Evolutionary conservation across 305 asterid species (phyloP), one percentile per base, ranked within the genome.

Genomic region (Stenogyne calaminthoides): DNA sequence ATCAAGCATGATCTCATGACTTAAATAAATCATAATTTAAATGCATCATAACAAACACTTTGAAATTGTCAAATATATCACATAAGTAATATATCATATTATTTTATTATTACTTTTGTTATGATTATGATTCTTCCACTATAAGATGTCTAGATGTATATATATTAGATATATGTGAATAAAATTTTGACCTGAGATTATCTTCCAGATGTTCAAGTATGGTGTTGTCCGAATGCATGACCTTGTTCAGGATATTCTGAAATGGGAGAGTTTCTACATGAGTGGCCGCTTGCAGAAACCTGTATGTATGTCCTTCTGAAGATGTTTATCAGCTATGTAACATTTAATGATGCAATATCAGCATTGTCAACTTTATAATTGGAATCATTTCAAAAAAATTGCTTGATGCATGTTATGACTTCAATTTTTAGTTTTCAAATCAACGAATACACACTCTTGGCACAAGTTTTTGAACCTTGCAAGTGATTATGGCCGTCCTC

Each of bases 241-340:
- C 78, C 83, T 94, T 72, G 81, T 89, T 72, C 84, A 81, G 73
- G 97, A 94, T 71, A 78, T 91, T 54, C 51, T 77, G 72, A 83
- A 78, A 40, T 91, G 98, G 98, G 83, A 89, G 72, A 88, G 84
- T 73, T 89, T 91, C 73, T 94, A 94, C 78, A 76, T 91, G 59
- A 84, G 97, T 72, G 97, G 97, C 52, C 98, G 98, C 72, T 71
- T 91, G 80, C 97, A 91, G 80, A 94, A 91, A 85, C 98, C 97
- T 9, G 98, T 90, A 88, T 68, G 88, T 67, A 42, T 63, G 25
- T 62, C 34, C 66, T 1, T 37, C 57, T 16, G 59, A 37, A 52
- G 39, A 55, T 57, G 11, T 32, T 72, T 27, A 1, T 51, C 22
- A 46, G 27, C 52, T 54, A n/a, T n/a, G n/a, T n/a, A n/a, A n/a